A percentile compares a stretch with the other conserved stretches of the same genome.
phyloP scores from a whole-genome alignment of 2,329 filamentous ascomycete genomes.

The Shiraia sp. region DNA sequence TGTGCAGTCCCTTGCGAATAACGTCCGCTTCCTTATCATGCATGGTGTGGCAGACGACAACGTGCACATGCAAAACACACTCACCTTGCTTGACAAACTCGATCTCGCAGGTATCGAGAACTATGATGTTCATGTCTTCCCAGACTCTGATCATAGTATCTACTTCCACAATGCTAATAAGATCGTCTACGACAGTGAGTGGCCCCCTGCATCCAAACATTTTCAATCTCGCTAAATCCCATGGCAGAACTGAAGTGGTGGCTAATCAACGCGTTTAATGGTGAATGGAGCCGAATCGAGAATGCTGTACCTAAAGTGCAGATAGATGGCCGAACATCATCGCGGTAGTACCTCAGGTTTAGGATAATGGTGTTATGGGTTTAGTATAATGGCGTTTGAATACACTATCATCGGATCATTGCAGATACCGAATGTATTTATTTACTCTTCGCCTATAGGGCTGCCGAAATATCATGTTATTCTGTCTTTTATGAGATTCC shows the following conservation, averaged over 20 bases:
- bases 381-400: not conserved
- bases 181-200: constrained; percentile 92
- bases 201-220: not conserved
- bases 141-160: constrained; percentile 93
- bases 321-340: constrained; percentile 22
- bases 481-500: not conserved
- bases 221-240: constrained; percentile 3
- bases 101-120: constrained; percentile 83
- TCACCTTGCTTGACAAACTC: constrained; percentile 83
- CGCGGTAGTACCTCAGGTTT: constrained; percentile 7
- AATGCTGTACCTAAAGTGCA: constrained; percentile 54
- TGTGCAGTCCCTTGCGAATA: constrained; percentile 70
- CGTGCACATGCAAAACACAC: constrained; percentile 93
- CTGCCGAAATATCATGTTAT: not conserved
- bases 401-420: not conserved
- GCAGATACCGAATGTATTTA: not conserved
- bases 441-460: not conserved
- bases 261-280: constrained; percentile 97
- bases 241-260: constrained; percentile 77
- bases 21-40: constrained; percentile 90
- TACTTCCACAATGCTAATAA: constrained; percentile 90
- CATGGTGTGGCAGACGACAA: constrained; percentile 97
- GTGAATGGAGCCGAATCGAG: constrained; percentile 76
- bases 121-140: constrained; percentile 96
- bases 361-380: not conserved